phyloP scores from a whole-genome alignment of 257 asterid genomes.

The Plantago ovata region DNA sequence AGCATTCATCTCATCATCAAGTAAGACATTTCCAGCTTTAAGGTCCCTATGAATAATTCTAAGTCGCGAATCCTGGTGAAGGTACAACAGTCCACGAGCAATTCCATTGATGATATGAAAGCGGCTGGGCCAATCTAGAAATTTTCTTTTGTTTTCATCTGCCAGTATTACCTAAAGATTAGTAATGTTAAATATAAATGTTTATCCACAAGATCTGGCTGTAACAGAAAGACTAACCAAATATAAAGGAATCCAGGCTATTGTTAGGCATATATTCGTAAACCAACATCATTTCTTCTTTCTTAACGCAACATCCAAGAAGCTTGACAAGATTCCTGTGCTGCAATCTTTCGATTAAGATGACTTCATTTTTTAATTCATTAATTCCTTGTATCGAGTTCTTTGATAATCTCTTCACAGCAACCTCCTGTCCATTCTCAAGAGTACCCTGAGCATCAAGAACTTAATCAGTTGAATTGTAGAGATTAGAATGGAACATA shows the following conservation, averaged over 20 bases:
- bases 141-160: conserved; percentile 17
- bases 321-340: conserved; percentile 27
- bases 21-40: conserved; percentile 17
- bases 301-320: conserved; percentile 21
- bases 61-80: conserved; percentile 23
- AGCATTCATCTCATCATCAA: conserved; percentile 21
- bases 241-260: conserved; percentile 18
- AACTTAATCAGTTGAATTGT: neutral
- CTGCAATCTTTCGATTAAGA: conserved; percentile 17
- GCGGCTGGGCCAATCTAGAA: conserved; percentile 25
- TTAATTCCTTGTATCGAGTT: conserved; percentile 24
- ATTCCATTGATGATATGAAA: conserved; percentile 22
- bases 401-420: conserved; percentile 27
- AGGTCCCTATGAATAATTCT: conserved; percentile 16
- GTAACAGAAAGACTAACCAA: conserved; percentile 16
- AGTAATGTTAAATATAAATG: neutral
- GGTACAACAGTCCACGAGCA: conserved; percentile 24
- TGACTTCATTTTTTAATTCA: conserved; percentile 27
- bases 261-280: conserved; percentile 24
- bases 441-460: conserved; percentile 22
- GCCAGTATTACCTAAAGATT: conserved; percentile 3
- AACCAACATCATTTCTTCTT: conserved; percentile 17
- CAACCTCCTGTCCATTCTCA: conserved; percentile 17
- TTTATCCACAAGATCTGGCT: neutral
- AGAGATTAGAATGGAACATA: too few relatives aligned